These are phyloP conservation scores for Paramyrothecium sp. DNA, from an alignment of 2,329 filamentous ascomycete genomes.

Conservation along the genomic window DNA sequence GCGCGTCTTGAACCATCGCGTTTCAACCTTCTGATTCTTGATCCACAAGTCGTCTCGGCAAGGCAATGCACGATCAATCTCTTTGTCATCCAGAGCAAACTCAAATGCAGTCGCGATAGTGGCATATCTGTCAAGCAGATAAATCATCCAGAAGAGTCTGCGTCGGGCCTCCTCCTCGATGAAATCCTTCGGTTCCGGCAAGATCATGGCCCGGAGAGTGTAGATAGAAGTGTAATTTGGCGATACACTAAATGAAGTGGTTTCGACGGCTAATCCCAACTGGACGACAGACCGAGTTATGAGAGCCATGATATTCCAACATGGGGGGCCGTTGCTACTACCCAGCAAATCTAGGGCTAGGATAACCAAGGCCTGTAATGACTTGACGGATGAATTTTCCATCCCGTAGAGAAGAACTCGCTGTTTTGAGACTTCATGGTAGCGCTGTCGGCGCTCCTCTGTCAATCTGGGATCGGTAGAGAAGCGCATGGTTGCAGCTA, in stretches of 20 bases:
- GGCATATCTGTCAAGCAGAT: slow-evolving; percentile 84
- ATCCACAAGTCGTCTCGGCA: slow-evolving; percentile 86
- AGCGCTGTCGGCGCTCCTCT: slow-evolving; percentile 68
- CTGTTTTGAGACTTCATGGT: slow-evolving; percentile 79
- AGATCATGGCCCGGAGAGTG: slow-evolving; percentile 78
- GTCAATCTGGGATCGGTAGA: slow-evolving; percentile 75
- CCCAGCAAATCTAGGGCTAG: slow-evolving; percentile 82
- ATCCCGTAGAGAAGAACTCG: slow-evolving; percentile 84
- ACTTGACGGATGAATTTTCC: slow-evolving; percentile 86
- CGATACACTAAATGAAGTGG: slow-evolving; percentile 73
- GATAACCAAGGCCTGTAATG: slow-evolving; percentile 83
- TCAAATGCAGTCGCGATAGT: slow-evolving; percentile 91
- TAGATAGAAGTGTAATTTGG: slow-evolving; percentile 85
- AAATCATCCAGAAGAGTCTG: slow-evolving; percentile 92
- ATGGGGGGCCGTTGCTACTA: slow-evolving; percentile 83
- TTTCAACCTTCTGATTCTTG: slow-evolving; percentile 81
- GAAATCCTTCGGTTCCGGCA: slow-evolving; percentile 80
- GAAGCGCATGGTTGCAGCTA: slow-evolving; percentile 83
- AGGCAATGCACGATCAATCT: slow-evolving; percentile 83
- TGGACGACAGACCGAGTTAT: slow-evolving; percentile 89
- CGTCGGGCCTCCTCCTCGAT: slow-evolving; percentile 86
- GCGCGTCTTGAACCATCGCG: slow-evolving; percentile 70
- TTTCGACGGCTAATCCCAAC: slow-evolving; percentile 80
- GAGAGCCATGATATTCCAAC: slow-evolving; percentile 87
- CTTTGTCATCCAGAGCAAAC: slow-evolving; percentile 83